Conservation (phyloP, 164 flowering plant genomes). For the Vitis riparia region DNA sequence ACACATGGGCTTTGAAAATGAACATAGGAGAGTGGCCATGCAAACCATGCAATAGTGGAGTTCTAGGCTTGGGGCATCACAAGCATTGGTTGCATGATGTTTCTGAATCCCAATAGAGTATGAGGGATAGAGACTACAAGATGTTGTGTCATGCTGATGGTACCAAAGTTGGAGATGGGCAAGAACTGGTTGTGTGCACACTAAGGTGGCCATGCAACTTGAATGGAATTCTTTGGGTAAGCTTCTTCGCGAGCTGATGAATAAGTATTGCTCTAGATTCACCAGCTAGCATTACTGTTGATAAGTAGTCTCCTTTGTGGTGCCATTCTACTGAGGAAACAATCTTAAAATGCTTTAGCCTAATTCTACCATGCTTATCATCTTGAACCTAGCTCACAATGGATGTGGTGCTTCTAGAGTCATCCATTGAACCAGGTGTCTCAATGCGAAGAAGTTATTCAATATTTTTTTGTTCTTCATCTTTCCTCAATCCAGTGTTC, state of each 20-base stretch:
- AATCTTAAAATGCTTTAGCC: slow-evolving; percentile 74
- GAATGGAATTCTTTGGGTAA: slow-evolving; percentile 51
- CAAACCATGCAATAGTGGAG: too few relatives aligned
- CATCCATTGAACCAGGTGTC: slow-evolving; percentile 35
- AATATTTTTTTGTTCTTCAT: slow-evolving; percentile 59
- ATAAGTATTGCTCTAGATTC: slow-evolving; percentile 65
- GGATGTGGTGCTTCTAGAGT: slow-evolving; percentile 42
- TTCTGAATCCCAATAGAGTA: too few relatives aligned
- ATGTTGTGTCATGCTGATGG: too few relatives aligned
- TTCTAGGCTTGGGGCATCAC: too few relatives aligned
- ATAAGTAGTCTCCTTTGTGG: slow-evolving; percentile 81
- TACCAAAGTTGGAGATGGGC: too few relatives aligned
- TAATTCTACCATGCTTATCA: slow-evolving; percentile 18
- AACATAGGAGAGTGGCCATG: too few relatives aligned
- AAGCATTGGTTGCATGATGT: too few relatives aligned
- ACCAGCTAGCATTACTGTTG: slow-evolving; percentile 64
- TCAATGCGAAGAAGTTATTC: slow-evolving; percentile 62
- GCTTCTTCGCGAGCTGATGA: slow-evolving; percentile 69
- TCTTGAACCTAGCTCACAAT: too few relatives aligned
- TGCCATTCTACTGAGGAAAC: slow-evolving; percentile 95
- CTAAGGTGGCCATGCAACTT: slow-evolving; percentile 47
- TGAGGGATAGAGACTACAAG: too few relatives aligned
- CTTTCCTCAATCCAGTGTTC: slow-evolving; percentile 69
- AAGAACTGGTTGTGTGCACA: too few relatives aligned
- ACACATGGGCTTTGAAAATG: too few relatives aligned